Conservation (phyloP, 345 rosid species). For the Syzygium jambos region DNA sequence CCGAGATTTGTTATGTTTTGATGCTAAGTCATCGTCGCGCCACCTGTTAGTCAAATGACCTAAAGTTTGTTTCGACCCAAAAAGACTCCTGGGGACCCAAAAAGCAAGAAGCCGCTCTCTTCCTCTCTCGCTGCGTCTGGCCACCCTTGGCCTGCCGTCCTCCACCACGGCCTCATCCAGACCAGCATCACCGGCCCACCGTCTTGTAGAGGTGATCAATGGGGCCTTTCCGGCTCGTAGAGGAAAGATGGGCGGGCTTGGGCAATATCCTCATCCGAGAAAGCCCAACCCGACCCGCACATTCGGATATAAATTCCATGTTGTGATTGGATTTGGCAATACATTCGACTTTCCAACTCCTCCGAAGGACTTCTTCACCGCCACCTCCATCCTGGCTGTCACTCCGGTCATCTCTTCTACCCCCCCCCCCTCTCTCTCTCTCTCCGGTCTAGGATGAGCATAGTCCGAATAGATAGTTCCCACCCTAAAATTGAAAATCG, state of each 20-base stretch:
- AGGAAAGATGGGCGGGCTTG: background rate
- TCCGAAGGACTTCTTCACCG: background rate
- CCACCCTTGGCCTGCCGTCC: accelerated
- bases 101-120: background rate
- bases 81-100: too few species aligned
- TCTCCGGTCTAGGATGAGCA: too few species aligned
- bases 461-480: too few species aligned
- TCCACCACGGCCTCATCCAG: background rate
- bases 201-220: background rate
- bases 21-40: too few species aligned
- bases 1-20: too few species aligned
- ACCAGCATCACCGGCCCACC: background rate
- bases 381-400: background rate
- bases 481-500: accelerated
- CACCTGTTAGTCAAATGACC: too few species aligned
- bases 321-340: too few species aligned
- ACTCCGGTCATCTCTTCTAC: background rate
- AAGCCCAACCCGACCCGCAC: background rate
- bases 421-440: background rate
- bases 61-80: too few species aligned
- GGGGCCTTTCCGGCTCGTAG: background rate
- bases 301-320: background rate
- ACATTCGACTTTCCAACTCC: background rate
- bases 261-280: background rate
- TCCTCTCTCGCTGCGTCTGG: background rate